Conservation (phyloP, 2,329 filamentous ascomycete species). For the Ophiostoma sp. region DNA sequence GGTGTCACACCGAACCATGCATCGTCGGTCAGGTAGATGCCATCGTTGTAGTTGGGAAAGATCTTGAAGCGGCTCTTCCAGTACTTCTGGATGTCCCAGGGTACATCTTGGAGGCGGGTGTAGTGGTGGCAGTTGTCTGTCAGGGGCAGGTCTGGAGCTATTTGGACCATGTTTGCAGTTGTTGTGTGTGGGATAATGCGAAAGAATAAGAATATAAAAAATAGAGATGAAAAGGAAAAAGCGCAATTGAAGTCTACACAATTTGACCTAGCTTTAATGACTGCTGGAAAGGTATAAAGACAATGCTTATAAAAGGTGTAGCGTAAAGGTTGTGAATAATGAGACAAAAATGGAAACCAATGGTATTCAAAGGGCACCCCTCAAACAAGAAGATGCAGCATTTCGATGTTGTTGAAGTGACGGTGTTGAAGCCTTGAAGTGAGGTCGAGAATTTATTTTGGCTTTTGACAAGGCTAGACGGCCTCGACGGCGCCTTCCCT, state of each 20-base stretch:
- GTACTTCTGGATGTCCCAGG: conserved; percentile 88
- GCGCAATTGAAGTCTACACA: too few relatives aligned
- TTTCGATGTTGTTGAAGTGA: neutral
- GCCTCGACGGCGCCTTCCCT: neutral
- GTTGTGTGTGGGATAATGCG: neutral
- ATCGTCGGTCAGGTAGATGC: conserved; percentile 86
- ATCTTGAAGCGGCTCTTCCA: conserved; percentile 86
- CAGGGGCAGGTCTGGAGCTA: conserved; percentile 50
- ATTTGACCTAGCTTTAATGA: too few relatives aligned
- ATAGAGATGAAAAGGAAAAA: neutral
- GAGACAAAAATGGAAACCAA: neutral
- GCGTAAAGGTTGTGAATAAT: neutral
- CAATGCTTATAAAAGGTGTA: neutral
- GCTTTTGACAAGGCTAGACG: neutral
- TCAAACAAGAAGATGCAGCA: neutral
- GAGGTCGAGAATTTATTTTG: neutral
- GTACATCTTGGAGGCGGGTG: conserved; percentile 66
- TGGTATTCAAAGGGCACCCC: neutral
- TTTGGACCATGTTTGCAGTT: conserved; percentile 39
- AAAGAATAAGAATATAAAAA: neutral
- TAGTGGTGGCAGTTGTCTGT: conserved; percentile 76
- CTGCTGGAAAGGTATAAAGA: neutral
- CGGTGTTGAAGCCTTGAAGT: neutral
- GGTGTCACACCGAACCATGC: conserved; percentile 98
- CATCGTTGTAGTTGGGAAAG: conserved; percentile 83